Base-by-base conservation (phyloP, 2,329 filamentous ascomycete species). In the Pyricularia pennisetigena region DNA sequence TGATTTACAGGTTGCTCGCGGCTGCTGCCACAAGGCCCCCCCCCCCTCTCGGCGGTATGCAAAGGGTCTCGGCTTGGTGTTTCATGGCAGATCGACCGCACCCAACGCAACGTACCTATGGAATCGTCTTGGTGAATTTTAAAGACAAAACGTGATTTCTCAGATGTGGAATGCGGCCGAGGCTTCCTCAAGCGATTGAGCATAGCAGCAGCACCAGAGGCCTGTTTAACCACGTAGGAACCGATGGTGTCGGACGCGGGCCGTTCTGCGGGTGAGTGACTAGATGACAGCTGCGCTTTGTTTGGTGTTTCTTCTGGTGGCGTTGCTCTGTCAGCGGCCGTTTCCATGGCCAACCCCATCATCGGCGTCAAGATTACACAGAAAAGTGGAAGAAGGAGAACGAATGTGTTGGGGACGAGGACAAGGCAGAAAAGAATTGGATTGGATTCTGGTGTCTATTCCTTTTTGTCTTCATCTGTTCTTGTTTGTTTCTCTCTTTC, bases 121-220 rank as follows among this genome's bases (percentile, higher is more conserved):
- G 41, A 57, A n/a, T 68, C 68, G 72, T 74, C 72, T 63, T 70
- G 71, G 68, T 75, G 72, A 68, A 74, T 73, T 35, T 69, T 68
- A 66, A 75, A 75, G 66, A 65, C 69, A 57, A 71, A 67, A 54
- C 69, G 70, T 28, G 70, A 69, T 49, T 49, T 35, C 26, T 49
- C 32, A 23, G 62, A 29, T 30, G 71, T 70, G 67, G 73, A 74
- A 72, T 70, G 72, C 63, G 72, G 71, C 59, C 72, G 71, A 63
- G 70, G 54, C 69, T 74, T 74, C 67, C 71, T 64, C 66, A 74
- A 69, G 66, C 73, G 72, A 70, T 73, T 74, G 69, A 72, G 71
- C 75, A 76, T 76, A 49, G 41, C 41, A 20, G 41, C 41, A 49
- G 41, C 41, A 49, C 41, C 41, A 49, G 41, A 49, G 41, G 41